A percentile compares a stretch with the other conserved stretches of the same genome.
phyloP scores from a whole-genome alignment of 2,329 filamentous ascomycete genomes.

The Microascus cirrosus region DNA sequence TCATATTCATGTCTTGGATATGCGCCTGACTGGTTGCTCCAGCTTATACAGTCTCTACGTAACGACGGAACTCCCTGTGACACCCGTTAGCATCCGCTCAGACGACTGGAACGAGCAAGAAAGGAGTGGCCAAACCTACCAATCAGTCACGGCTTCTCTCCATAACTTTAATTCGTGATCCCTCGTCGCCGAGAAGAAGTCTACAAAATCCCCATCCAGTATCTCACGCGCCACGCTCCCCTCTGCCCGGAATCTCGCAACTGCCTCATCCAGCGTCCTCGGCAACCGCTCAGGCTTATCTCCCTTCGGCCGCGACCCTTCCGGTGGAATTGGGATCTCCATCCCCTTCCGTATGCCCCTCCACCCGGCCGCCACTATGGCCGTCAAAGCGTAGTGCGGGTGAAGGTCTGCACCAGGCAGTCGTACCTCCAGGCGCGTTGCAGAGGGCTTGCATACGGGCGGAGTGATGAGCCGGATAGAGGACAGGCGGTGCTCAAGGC shows the following conservation, averaged over 20 bases:
- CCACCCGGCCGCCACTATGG: constrained; percentile 81
- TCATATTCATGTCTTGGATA: too few relatives aligned
- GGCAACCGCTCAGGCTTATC: constrained; percentile 58
- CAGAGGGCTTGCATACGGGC: constrained; percentile 71
- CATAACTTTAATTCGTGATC: constrained; percentile 84
- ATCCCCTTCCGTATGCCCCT: constrained; percentile 88
- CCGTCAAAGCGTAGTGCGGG: constrained; percentile 74
- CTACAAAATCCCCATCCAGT: constrained; percentile 89
- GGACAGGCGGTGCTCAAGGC: constrained; percentile 85
- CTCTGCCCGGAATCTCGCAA: constrained; percentile 60
- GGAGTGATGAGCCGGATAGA: constrained; percentile 84
- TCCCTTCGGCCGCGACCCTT: constrained; percentile 76
- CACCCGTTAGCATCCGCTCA: not conserved
- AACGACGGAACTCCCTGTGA: constrained; percentile 61
- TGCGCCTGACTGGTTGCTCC: too few relatives aligned
- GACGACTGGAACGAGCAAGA: too few relatives aligned
- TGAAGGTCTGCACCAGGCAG: constrained; percentile 93
- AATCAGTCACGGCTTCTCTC: constrained; percentile 95
- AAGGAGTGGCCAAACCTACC: constrained; percentile 44
- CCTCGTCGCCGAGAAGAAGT: constrained; percentile 85
- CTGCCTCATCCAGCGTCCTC: constrained; percentile 78
- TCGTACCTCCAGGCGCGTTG: constrained; percentile 85
- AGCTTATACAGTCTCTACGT: constrained; percentile 59
- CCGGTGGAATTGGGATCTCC: constrained; percentile 67
- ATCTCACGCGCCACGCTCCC: constrained; percentile 87